These are phyloP conservation scores for Wickerhamiella australiensis DNA, from an alignment of 805 yeast genomes.

Conservation along the genomic window DNA sequence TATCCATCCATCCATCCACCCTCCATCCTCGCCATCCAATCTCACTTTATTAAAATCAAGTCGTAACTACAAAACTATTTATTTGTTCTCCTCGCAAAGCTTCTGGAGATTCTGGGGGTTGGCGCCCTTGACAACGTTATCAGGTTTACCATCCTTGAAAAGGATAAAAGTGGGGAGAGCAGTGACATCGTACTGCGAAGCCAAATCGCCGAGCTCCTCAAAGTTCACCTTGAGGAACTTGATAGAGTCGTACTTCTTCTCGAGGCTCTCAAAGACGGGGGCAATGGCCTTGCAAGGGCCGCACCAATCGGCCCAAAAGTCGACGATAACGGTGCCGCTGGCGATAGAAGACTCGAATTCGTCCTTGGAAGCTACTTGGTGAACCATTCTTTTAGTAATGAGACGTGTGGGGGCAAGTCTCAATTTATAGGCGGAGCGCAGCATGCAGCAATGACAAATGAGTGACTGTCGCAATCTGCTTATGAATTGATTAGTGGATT, in stretches of 20 bases:
- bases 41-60: neutral
- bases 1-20: too few relatives aligned
- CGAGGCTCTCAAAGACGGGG: constrained; percentile 66
- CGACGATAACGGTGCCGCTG: constrained; percentile 75
- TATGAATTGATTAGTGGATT: too few relatives aligned
- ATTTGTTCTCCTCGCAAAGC: constrained; percentile 48
- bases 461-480: too few relatives aligned
- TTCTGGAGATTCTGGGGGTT: constrained; percentile 46
- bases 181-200: constrained; percentile 56
- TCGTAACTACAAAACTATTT: constrained; percentile 3
- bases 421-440: constrained; percentile 9
- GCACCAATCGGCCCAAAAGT: constrained; percentile 96
- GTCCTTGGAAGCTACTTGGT: constrained; percentile 35
- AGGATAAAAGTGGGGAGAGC: constrained; percentile 62
- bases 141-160: constrained; percentile 71
- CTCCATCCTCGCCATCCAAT: neutral
- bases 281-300: constrained; percentile 98
- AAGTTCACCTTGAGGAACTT: constrained; percentile 86
- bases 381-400: constrained; percentile 36
- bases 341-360: constrained; percentile 62
- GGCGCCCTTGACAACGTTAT: constrained; percentile 78
- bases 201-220: constrained; percentile 61
- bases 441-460: constrained; percentile 8
- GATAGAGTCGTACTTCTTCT: constrained; percentile 45
- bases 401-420: neutral